Base-by-base conservation (phyloP, 2,329 filamentous ascomycete genomes). In the Aspergillus hiratsukae region DNA sequence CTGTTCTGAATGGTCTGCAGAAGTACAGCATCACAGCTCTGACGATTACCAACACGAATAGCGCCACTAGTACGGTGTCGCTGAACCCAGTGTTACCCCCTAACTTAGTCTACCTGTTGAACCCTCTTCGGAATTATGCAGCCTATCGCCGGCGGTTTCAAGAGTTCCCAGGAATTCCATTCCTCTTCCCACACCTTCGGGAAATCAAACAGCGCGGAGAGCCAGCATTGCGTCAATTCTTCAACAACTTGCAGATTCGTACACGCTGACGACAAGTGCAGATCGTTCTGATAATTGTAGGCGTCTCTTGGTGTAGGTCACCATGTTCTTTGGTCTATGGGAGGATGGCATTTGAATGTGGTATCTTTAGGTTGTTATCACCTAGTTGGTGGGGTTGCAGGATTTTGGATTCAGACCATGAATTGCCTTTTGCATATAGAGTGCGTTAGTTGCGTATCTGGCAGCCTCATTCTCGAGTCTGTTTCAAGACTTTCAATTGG, bases 1-100 rank as follows among this genome's bases (percentile, higher is more conserved):
- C 74, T 8, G 63, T 75, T 19, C 57, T 75, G 4, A 64, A 67
- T 25, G 74, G 74, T 4, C 63, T 76, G 4, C 69, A 70, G n/a
- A 68, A 65, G 50, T 70, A 71, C 46, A 67, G 64, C 48, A 64
- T 68, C 27, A 61, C 64, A 2, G 65, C 64, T 14, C 62, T 67
- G 7, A 63, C 60, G 43, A 54, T 60, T 14, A 55, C 54, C 29
- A 59, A 61, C 23, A 49, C 52, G 10, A 55, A 59, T 21, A 56
- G 54, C 19, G 48, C 54, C 25, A 58, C 61, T 11, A 56, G 58
- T 37, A 59, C 58, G 21, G 60, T 70, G 19, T 58, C 62, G 3
- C 48, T 67, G 3, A 63, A 65, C 27, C 62, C 66, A 3, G 53
- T 70, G 23, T 48, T 69, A 21, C 66, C 67, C 6, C 54, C 61